These are phyloP conservation scores for Fusarium papillatum DNA, from an alignment of 2,329 filamentous ascomycete genomes.

Conservation along the genomic window DNA sequence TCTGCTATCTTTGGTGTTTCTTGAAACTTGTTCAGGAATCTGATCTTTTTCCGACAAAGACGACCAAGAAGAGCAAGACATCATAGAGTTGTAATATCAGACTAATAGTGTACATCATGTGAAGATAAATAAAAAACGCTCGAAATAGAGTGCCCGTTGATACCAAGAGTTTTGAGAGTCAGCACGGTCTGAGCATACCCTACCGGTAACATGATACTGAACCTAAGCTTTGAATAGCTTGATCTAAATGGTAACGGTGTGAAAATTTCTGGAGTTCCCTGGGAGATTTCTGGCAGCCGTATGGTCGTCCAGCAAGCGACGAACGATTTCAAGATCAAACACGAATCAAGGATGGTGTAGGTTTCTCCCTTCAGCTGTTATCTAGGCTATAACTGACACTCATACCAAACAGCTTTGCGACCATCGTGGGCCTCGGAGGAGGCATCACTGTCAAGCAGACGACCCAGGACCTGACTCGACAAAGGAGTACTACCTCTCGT, in stretches of 20 bases:
- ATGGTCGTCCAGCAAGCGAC: neutral
- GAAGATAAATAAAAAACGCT: neutral
- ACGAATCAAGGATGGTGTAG: neutral
- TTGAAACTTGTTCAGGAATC: constrained; percentile 75
- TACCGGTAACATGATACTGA: neutral
- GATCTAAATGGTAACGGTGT: neutral
- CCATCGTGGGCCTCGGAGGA: neutral
- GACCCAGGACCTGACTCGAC: neutral
- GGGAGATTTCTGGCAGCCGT: neutral
- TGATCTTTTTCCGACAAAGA: constrained; percentile 58
- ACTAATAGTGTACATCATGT: neutral
- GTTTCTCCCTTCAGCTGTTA: neutral
- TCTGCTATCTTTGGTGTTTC: constrained; percentile 94
- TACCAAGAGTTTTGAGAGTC: neutral
- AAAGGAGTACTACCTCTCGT: neutral
- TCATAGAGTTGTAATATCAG: constrained; percentile 21
- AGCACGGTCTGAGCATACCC: neutral
- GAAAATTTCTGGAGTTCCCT: neutral
- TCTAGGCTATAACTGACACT: neutral
- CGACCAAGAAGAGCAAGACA: constrained; percentile 52
- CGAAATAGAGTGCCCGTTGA: neutral
- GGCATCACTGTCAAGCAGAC: neutral
- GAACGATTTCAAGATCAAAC: neutral
- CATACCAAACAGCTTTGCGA: neutral
- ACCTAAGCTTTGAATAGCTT: neutral